Conservation (phyloP, 106 monocot genomes). For the Acanthochlamys bracteata region DNA sequence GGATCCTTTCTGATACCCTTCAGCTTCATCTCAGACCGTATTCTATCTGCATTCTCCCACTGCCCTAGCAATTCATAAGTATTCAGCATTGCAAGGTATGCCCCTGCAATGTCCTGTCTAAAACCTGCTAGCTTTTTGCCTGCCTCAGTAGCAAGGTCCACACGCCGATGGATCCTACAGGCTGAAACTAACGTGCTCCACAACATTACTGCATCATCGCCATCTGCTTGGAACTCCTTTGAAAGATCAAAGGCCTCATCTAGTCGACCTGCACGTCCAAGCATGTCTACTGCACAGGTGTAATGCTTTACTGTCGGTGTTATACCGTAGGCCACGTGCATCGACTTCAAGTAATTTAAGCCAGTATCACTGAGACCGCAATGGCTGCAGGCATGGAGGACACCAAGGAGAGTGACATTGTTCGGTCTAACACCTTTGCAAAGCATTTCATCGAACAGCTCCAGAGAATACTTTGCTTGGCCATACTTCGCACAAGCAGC, state of each 20-base stretch:
- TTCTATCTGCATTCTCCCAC: slow-evolving; percentile 25
- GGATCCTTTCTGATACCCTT: slow-evolving; percentile 66
- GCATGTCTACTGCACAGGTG: slow-evolving; percentile 84
- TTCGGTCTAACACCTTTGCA: slow-evolving; percentile 46
- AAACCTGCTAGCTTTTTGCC: slow-evolving; percentile 30
- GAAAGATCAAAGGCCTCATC: slow-evolving; percentile 55
- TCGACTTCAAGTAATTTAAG: slow-evolving; percentile 37
- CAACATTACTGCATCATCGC: slow-evolving; percentile 52
- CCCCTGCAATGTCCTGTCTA: slow-evolving; percentile 55
- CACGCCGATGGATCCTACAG: slow-evolving; percentile 27
- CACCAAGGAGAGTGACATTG: slow-evolving; percentile 53
- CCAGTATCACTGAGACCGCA: slow-evolving; percentile 56
- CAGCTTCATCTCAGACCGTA: slow-evolving; percentile 49
- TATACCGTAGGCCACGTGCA: slow-evolving; percentile 41
- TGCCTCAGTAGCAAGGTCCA: slow-evolving; percentile 51
- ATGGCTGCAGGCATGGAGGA: slow-evolving; percentile 83
- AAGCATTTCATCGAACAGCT: slow-evolving; percentile 56
- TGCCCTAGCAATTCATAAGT: slow-evolving; percentile 42
- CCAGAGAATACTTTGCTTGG: slow-evolving; percentile 16
- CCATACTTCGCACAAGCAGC: slow-evolving; percentile 53
- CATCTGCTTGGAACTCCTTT: slow-evolving; percentile 18
- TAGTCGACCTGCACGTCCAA: slow-evolving; percentile 65
- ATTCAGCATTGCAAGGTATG: slow-evolving; percentile 62
- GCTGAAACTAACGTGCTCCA: slow-evolving; percentile 68
- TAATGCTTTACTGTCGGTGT: slow-evolving; percentile 51